Conservation (phyloP, 768 basidiomycete genomes). For the Serendipita sp. region DNA sequence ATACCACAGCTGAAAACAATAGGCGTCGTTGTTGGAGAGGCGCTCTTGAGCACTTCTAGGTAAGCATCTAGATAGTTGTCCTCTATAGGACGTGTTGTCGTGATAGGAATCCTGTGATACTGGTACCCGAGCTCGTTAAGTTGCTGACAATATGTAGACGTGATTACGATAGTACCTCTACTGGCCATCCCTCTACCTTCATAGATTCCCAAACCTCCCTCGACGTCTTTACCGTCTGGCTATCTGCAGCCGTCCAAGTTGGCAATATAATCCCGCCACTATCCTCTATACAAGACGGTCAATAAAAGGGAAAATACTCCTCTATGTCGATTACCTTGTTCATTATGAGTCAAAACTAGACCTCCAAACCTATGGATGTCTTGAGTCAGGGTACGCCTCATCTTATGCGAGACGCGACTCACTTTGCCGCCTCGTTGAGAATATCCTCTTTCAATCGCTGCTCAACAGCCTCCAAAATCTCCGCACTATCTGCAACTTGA, state of each 20-base stretch:
- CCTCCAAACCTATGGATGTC: constrained; percentile 60
- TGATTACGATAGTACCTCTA: constrained; percentile 40
- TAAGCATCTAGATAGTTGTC: constrained; percentile 96
- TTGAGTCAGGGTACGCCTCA: background rate
- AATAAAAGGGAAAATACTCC: background rate
- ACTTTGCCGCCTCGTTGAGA: constrained; percentile 66
- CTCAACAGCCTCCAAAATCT: constrained; percentile 90
- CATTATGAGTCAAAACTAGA: constrained; percentile 83
- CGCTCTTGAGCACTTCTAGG: constrained; percentile 56
- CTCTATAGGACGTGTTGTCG: constrained; percentile 84
- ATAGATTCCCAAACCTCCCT: constrained; percentile 72
- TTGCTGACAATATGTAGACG: background rate
- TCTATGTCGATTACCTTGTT: constrained; percentile 42
- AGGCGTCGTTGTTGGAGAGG: constrained; percentile 65
- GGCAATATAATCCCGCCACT: constrained; percentile 74
- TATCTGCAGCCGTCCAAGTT: constrained; percentile 87
- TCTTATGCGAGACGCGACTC: constrained; percentile 10
- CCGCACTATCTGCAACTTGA: constrained; percentile 76
- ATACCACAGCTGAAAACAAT: constrained; percentile 94
- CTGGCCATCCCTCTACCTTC: constrained; percentile 72
- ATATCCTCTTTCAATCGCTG: constrained; percentile 80
- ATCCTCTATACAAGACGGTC: constrained; percentile 30
- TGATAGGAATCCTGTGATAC: constrained; percentile 62
- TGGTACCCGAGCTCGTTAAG: background rate
- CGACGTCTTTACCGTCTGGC: constrained; percentile 67